phyloP scores from a whole-genome alignment of 1,284 basidiomycete species.

The Ganoderma lucidum region DNA sequence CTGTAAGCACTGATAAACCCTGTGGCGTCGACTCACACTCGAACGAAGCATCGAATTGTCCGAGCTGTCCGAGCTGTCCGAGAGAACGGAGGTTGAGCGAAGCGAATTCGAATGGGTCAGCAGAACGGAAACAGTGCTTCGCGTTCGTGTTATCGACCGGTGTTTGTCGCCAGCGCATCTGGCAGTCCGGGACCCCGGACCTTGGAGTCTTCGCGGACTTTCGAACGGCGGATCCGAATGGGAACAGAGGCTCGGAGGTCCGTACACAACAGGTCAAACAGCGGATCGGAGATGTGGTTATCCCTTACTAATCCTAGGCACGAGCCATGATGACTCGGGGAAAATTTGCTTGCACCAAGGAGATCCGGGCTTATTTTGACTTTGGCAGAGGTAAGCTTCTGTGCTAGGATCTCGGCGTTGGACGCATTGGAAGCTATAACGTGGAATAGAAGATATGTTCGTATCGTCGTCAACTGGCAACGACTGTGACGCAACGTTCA shows the following conservation, averaged over 20 bases:
- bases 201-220: neutral
- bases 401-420: neutral
- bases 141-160: neutral
- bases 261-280: neutral
- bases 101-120: neutral
- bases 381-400: neutral
- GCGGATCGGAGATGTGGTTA: conserved; percentile 2
- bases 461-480: neutral
- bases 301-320: neutral
- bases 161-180: neutral
- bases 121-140: too few relatives aligned
- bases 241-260: neutral
- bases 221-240: neutral
- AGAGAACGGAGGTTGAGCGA: neutral
- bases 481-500: too few relatives aligned
- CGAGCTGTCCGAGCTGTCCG: neutral
- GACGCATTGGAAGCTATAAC: neutral
- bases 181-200: neutral
- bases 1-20: neutral
- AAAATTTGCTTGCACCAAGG: neutral
- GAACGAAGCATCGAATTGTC: neutral
- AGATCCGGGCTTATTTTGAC: neutral
- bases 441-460: neutral
- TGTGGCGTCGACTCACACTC: neutral
- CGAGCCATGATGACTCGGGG: neutral